Conservation (phyloP, 352 stramenopile genomes). For the Globisporangium emineosum region DNA sequence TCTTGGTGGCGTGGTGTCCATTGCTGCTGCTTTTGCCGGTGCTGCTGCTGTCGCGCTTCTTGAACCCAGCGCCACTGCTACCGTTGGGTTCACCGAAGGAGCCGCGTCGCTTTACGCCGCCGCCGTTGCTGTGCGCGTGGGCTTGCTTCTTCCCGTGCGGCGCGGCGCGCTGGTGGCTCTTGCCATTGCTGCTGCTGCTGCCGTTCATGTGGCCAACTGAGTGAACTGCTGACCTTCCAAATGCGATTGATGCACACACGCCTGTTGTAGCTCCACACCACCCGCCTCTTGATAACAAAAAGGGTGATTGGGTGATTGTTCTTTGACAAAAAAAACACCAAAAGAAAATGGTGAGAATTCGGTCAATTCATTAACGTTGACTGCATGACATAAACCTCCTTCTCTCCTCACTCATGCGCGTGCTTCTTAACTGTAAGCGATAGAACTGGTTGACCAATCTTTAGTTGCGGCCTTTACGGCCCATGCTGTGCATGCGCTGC, state of each 20-base stretch:
- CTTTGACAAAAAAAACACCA: neutral
- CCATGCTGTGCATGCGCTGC: conserved; percentile 46
- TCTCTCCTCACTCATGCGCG: neutral
- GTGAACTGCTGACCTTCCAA: conserved; percentile 5
- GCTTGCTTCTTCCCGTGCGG: conserved; percentile 8
- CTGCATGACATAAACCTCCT: neutral
- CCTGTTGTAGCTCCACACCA: neutral
- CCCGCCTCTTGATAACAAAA: too few species aligned
- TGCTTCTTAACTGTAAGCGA: neutral
- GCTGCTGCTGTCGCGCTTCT: conserved; percentile 21
- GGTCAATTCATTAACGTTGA: too few species aligned
- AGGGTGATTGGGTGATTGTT: too few species aligned
- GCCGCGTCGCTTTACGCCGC: conserved; percentile 9
- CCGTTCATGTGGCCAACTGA: conserved; percentile 7
- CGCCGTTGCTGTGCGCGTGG: neutral
- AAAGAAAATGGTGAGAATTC: neutral
- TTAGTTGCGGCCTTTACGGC: conserved; percentile 64
- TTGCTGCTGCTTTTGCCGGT: neutral
- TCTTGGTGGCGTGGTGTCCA: conserved; percentile 3
- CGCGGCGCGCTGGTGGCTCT: neutral
- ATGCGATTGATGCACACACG: neutral
- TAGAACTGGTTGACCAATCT: neutral
- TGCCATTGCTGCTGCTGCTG: conserved; percentile 4
- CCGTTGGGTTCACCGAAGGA: conserved; percentile 5
- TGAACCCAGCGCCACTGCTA: conserved; percentile 4